Base-by-base conservation (phyloP, 73 alveolate genomes). In the Paramecium octaurelia region DNA sequence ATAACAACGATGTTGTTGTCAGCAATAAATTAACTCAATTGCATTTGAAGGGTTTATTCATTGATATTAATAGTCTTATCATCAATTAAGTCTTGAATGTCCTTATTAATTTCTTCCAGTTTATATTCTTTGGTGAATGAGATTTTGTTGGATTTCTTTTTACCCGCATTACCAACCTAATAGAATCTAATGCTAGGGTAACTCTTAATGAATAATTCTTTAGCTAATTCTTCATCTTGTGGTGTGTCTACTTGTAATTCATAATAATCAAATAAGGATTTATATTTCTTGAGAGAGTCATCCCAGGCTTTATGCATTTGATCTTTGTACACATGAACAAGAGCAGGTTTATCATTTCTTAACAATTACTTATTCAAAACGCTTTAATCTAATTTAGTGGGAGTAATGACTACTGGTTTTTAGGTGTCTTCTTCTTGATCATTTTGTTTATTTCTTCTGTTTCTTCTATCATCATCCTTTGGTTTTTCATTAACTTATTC, bases 301-400 rank as follows among this genome's bases (percentile, higher is more conserved):
- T 80, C 91, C 91, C 91, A 80, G 14, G 91, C 42, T 80, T 23
- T 23, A 80, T 80, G 91, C 11, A 11, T 21, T 80, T 42, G 12
- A 48, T 80, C 91, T 48, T 46, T 80, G 18, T 44, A 46, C 7
- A 80, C 48, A 80, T 80, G 91, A 44, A 80, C 91, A 38, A 80
- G 57, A 11, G 91, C 75, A 16, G 91, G 91, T 46, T 80, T 77
- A 44, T 80, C 91, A 80, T 80, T 80, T 18, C 91, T 80, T n/a
- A 80, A 46, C 24, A 80, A 80, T 24, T 80, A 23, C 11, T 80
- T 80, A 46, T 80, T 44, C 8, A 80, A 35, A 11, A 80, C 91
- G 44, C 12, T 24, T 48, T 4, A 40, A 44, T 20, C 75, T 48
- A 44, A 80, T 23, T 11, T 80, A 9, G 27, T 23, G 2, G 73